Evolutionary conservation across 1,139 yeast genomes (phyloP), one percentile per base, ranked within the genome.

Genomic region (Kodamaea sp.): DNA sequence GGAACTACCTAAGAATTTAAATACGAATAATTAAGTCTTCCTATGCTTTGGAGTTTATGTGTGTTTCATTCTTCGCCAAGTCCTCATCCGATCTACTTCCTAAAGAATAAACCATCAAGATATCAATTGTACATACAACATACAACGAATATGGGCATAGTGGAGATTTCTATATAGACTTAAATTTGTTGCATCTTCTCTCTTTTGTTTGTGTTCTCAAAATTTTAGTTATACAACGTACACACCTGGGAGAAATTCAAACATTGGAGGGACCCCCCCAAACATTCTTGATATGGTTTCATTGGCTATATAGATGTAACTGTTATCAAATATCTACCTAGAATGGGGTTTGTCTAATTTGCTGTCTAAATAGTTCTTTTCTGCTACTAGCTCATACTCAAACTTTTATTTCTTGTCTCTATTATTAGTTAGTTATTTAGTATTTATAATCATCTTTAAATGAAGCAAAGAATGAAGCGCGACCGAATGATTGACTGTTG

Each of bases 391-490:
- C 12, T 23, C 27, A 25, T 32, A 34, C 21, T 28, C 31, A 37
- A 37, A 34, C 43, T 31, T 42, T 42, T 40, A 42, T 38, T 42
- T 42, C 46, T 42, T 40, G 44, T 31, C 39, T 42, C 36, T 42
- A 42, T 42, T 40, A 42, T 40, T 42, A 38, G 37, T 32, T 38
- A 38, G 32, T 34, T 34, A 35, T 38, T 38, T 38, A 40, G 44
- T 37, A 30, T 31, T 36, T 39, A 37, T 39, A 39, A 39, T 39
- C 32, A 32, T 28, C 34, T 37, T 32, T 27, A 34, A 34, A 37
- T 24, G 41, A 37, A 30, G 33, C 37, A 34, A 34, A 24, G 14
- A 26, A 32, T 12, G 23, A 29, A 39, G 34, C 32, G 34, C 24
- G 33, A 31, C 30, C 24, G 37, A 29, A 32, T 24, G 22, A 21